These are phyloP conservation scores for Allantophomopsis lycopodina DNA, from an alignment of 2,329 filamentous ascomycete genomes.

Conservation along the genomic window DNA sequence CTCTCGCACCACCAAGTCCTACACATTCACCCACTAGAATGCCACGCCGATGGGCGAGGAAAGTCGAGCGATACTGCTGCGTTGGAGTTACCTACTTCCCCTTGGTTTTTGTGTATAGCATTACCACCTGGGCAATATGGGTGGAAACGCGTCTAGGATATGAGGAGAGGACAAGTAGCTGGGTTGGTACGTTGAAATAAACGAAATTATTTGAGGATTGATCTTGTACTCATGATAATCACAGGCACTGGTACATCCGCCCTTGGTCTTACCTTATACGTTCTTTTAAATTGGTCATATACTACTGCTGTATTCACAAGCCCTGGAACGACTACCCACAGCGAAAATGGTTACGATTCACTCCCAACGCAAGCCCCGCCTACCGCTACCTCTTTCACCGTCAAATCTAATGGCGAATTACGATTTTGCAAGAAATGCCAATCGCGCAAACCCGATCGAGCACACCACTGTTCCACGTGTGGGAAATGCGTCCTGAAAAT, in stretches of 20 bases:
- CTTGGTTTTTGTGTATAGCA: slow-evolving; percentile 73
- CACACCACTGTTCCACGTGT: slow-evolving; percentile 95
- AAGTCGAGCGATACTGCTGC: slow-evolving; percentile 76
- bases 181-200: slow-evolving; percentile 35
- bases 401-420: slow-evolving; percentile 77
- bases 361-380: slow-evolving; percentile 59
- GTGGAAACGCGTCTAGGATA: slow-evolving; percentile 65
- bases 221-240: slow-evolving; percentile 1
- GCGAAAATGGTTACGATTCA: slow-evolving; percentile 57
- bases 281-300: slow-evolving; percentile 78
- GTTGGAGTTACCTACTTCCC: slow-evolving; percentile 68
- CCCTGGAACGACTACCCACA: slow-evolving; percentile 57
- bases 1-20: slow-evolving; percentile 9
- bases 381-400: slow-evolving; percentile 64
- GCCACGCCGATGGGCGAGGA: slow-evolving; percentile 47
- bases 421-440: slow-evolving; percentile 98
- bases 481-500: slow-evolving; percentile 93
- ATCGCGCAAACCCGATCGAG: slow-evolving; percentile 83
- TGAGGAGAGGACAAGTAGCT: slow-evolving; percentile 32
- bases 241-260: slow-evolving; percentile 41
- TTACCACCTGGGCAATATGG: slow-evolving; percentile 92
- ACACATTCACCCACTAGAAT: slow-evolving; percentile 29
- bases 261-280: slow-evolving; percentile 58
- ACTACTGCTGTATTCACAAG: slow-evolving; percentile 86
- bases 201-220: slow-evolving; percentile 1